Evolutionary conservation across 768 basidiomycete species (phyloP).

Genomic region (Suillus subluteus): DNA sequence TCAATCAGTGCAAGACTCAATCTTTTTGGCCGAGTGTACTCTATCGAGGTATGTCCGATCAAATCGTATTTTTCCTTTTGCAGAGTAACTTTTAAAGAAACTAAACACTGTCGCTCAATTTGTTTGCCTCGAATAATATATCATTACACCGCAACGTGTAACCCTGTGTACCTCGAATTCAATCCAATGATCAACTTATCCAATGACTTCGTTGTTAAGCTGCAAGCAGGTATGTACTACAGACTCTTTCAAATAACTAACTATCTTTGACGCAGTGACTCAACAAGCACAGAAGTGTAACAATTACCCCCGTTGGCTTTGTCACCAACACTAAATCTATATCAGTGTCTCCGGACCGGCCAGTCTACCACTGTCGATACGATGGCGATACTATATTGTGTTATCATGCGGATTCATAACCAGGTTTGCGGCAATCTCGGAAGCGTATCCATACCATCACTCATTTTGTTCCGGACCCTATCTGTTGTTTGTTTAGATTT

Average conservation of each 20-base stretch:
- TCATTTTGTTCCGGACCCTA: conserved; percentile 2
- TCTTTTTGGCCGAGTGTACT: neutral
- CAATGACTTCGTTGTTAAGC: neutral
- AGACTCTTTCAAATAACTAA: neutral
- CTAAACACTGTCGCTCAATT: neutral
- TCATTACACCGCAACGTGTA: neutral
- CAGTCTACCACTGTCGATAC: neutral
- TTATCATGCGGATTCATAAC: neutral
- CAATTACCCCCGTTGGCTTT: neutral
- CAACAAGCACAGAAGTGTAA: neutral
- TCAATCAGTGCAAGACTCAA: no score
- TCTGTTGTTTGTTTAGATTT: neutral
- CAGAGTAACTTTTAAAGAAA: neutral
- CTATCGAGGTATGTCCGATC: conserved; percentile 4
- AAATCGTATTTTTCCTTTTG: conserved; percentile 1
- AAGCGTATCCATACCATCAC: neutral
- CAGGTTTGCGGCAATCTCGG: neutral
- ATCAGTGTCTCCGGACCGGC: neutral
- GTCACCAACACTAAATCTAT: neutral
- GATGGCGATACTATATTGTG: neutral
- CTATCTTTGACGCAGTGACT: neutral
- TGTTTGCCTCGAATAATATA: conserved; percentile 1
- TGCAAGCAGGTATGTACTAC: neutral
- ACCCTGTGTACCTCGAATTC: neutral
- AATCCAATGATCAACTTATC: neutral